Evolutionary conservation across 768 basidiomycete genomes (phyloP), one percentile per base, ranked within the genome.

Genomic region (Floccularia luteovirens): DNA sequence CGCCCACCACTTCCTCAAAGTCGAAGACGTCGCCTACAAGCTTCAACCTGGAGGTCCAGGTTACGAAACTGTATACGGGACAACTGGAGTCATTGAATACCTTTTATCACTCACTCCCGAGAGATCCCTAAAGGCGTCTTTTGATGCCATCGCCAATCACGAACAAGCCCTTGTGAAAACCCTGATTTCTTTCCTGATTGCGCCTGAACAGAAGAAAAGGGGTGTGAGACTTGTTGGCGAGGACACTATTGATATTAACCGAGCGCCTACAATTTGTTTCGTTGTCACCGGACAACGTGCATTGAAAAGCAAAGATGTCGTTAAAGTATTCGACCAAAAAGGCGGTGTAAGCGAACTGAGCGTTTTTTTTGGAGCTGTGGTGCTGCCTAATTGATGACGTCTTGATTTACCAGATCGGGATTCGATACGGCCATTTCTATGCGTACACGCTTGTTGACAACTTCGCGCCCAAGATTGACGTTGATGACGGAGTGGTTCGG

Each of bases 361-460:
- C 1, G 5, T 38, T 24, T 39, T 8, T 7, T 36, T 22, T 30
- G 5, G n/a, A n/a, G 16, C 31, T 42, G 24, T 39, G 25, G 20
- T 25, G 24, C 17, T 25, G n/a, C n/a, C n/a, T n/a, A n/a, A n/a
- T n/a, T n/a, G n/a, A n/a, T n/a, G n/a, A n/a, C n/a, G n/a, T n/a
- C n/a, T 22, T 5, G 34, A 3, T 30, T 22, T n/a, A 10, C 17
- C 48, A 89, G 86, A 70, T 86, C 34, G 86, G 86, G 0, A 82
- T 89, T 43, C 79, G 82, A 16, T 85, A 72, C 42, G 86, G 86
- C 1, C 79, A 89, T 53, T 87, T 82, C 52, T 87, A 88, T 51
- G 83, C 86, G 2, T 82, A 81, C 51, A 76, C 74, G 0, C 60
- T 86, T 12, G 58, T 83, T 6, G 62, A 69, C 5, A 58, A 61